Conservation (phyloP, 2,329 filamentous ascomycete species). For the Bipolaris gigantea region DNA sequence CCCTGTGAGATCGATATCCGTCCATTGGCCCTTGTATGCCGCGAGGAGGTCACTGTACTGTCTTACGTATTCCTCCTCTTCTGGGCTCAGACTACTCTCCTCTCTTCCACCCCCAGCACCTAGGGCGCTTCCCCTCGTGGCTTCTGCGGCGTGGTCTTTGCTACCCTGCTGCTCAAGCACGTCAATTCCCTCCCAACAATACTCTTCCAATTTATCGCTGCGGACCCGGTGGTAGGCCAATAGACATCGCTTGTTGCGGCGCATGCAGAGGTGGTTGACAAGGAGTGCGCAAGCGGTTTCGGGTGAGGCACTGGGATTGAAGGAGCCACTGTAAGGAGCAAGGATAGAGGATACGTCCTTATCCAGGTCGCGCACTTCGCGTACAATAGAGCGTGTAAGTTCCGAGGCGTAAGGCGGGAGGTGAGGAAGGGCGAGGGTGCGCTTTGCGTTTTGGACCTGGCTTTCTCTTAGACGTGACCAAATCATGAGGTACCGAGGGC, state of each 20-base stretch:
- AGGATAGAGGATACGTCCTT: constrained; percentile 79
- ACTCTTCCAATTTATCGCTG: constrained; percentile 87
- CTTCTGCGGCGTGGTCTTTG: constrained; percentile 22
- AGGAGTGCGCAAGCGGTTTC: constrained; percentile 85
- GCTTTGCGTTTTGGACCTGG: constrained; percentile 93
- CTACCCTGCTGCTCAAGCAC: constrained; percentile 65
- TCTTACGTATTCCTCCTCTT: constrained; percentile 94
- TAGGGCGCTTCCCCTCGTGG: constrained; percentile 48
- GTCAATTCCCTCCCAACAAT: constrained; percentile 89
- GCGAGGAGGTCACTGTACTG: constrained; percentile 89
- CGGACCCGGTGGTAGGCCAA: constrained; percentile 91
- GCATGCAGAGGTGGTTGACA: constrained; percentile 92
- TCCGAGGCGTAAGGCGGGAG: constrained; percentile 93
- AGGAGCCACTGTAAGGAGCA: constrained; percentile 79
- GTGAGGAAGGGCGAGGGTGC: constrained; percentile 81
- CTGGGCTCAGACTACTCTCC: constrained; percentile 81
- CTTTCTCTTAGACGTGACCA: neutral
- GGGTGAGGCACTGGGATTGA: constrained; percentile 81
- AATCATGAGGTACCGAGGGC: neutral
- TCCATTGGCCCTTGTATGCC: constrained; percentile 98
- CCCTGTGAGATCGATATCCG: constrained; percentile 92
- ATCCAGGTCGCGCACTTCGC: constrained; percentile 91
- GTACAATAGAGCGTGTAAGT: constrained; percentile 80
- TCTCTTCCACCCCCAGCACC: constrained; percentile 50
- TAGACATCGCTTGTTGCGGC: constrained; percentile 92